Conservation (phyloP, 2,329 filamentous ascomycete species). For the Diaporthe velutina region DNA sequence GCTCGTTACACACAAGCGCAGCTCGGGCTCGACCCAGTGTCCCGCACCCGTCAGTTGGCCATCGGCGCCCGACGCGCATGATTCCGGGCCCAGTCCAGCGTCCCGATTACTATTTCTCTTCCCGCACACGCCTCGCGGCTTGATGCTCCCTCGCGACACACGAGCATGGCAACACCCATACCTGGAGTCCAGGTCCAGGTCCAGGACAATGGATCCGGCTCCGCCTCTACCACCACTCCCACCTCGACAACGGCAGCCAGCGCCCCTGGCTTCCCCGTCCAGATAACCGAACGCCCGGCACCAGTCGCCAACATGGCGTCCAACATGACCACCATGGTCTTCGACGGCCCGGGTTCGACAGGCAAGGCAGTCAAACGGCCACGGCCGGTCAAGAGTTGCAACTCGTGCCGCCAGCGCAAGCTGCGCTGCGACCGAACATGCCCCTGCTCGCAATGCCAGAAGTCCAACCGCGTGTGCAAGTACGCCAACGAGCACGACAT, state of each 20-base stretch:
- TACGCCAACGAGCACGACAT: slow-evolving; percentile 65
- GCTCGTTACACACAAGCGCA: neutral
- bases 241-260: slow-evolving; percentile 23
- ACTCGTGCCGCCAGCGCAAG: slow-evolving; percentile 70
- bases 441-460: slow-evolving; percentile 70
- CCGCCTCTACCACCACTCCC: slow-evolving; percentile 32
- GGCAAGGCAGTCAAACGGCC: slow-evolving; percentile 63
- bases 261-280: slow-evolving; percentile 27
- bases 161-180: slow-evolving; percentile 37
- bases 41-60: slow-evolving; percentile 10
- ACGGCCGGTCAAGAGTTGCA: slow-evolving; percentile 68
- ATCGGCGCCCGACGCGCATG: slow-evolving; percentile 26
- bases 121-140: slow-evolving; percentile 21
- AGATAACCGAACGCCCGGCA: slow-evolving; percentile 32
- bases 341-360: slow-evolving; percentile 36
- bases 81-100: slow-evolving; percentile 7
- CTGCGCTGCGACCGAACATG: slow-evolving; percentile 67
- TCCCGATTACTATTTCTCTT: neutral
- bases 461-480: slow-evolving; percentile 66
- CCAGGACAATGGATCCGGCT: slow-evolving; percentile 37
- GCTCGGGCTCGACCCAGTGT: slow-evolving; percentile 13
- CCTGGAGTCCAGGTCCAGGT: slow-evolving; percentile 34
- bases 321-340: slow-evolving; percentile 41
- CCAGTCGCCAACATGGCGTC: slow-evolving; percentile 38
- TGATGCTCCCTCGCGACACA: slow-evolving; percentile 32